Conservation (phyloP, 2,329 filamentous ascomycete species). For the Fusarium compactum region DNA sequence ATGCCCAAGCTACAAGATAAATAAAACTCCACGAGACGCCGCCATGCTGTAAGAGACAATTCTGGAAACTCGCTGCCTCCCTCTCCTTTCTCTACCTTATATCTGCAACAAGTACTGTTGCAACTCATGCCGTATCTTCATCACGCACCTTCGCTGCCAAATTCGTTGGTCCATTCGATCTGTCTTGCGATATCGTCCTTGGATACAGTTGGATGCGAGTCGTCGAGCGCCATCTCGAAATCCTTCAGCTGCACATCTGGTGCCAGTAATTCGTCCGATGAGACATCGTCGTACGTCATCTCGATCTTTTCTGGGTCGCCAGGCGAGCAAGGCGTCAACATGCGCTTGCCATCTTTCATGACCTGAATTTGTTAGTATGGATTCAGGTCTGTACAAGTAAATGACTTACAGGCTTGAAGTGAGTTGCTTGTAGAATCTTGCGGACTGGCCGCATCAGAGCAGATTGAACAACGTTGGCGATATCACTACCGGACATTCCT, state of each 20-base stretch:
- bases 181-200: slow-evolving; percentile 85
- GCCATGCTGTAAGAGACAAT: slow-evolving; percentile 44
- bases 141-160: slow-evolving; percentile 86
- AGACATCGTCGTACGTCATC: slow-evolving; percentile 92
- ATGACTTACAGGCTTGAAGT: slow-evolving; percentile 86
- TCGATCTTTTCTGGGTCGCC: slow-evolving; percentile 87
- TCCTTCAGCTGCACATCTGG: slow-evolving; percentile 90
- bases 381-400: accelerated
- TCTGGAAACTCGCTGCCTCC: slow-evolving; percentile 38
- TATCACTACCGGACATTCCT: slow-evolving; percentile 96
- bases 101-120: slow-evolving; percentile 15
- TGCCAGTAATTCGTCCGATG: slow-evolving; percentile 85
- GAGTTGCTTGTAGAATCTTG: slow-evolving; percentile 96
- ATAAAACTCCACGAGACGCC: slow-evolving; percentile 44
- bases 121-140: slow-evolving; percentile 44
- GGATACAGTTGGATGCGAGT: slow-evolving; percentile 89
- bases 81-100: not conserved
- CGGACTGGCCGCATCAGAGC: slow-evolving; percentile 97
- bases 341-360: slow-evolving; percentile 73
- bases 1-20: slow-evolving; percentile 39
- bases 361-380: slow-evolving; percentile 64
- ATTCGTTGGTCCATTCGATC: slow-evolving; percentile 94
- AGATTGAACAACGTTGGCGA: slow-evolving; percentile 93
- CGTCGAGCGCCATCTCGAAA: slow-evolving; percentile 91
- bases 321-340: slow-evolving; percentile 91